Conservation (phyloP, 805 yeast genomes). For the Wickerhamomyces queroliae region DNA sequence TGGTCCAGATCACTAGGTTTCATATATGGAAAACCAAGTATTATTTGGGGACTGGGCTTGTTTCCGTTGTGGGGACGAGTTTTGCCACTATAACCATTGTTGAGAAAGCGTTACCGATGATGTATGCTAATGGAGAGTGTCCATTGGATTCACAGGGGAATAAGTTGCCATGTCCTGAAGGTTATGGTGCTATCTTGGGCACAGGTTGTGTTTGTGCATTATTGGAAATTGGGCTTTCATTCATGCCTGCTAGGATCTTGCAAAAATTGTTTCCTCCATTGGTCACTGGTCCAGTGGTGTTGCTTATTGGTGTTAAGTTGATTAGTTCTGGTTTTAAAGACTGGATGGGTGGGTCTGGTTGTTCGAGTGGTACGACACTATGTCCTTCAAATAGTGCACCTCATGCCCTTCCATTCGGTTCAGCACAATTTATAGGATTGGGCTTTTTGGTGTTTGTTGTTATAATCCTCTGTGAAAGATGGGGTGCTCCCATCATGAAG, state of each 20-base stretch:
- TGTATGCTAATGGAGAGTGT: slow-evolving; percentile 72
- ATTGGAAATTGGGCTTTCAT: slow-evolving; percentile 66
- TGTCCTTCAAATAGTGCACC: slow-evolving; percentile 50
- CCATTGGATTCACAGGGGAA: slow-evolving; percentile 59
- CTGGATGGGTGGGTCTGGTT: slow-evolving; percentile 85
- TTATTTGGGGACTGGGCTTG: slow-evolving; percentile 80
- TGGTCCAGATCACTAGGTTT: slow-evolving; percentile 76
- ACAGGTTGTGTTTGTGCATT: slow-evolving; percentile 77
- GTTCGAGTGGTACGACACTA: slow-evolving; percentile 30
- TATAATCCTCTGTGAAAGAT: slow-evolving; percentile 72
- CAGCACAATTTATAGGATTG: slow-evolving; percentile 80
- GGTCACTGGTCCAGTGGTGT: slow-evolving; percentile 91
- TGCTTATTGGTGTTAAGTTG: slow-evolving; percentile 71
- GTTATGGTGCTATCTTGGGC: slow-evolving; percentile 82
- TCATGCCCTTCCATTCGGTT: slow-evolving; percentile 67
- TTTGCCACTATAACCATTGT: slow-evolving; percentile 86
- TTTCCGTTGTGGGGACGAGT: slow-evolving; percentile 88
- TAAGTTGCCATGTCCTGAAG: slow-evolving; percentile 76
- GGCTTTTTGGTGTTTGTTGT: slow-evolving; percentile 78
- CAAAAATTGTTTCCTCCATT: slow-evolving; percentile 80
- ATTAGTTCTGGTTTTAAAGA: slow-evolving; percentile 71
- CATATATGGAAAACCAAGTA: slow-evolving; percentile 69
- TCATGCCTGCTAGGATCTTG: slow-evolving; percentile 66
- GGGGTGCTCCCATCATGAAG: slow-evolving; percentile 93
- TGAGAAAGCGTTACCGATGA: slow-evolving; percentile 66